Conservation (phyloP, 1,284 basidiomycete genomes). For the Earliella scabrosa region DNA sequence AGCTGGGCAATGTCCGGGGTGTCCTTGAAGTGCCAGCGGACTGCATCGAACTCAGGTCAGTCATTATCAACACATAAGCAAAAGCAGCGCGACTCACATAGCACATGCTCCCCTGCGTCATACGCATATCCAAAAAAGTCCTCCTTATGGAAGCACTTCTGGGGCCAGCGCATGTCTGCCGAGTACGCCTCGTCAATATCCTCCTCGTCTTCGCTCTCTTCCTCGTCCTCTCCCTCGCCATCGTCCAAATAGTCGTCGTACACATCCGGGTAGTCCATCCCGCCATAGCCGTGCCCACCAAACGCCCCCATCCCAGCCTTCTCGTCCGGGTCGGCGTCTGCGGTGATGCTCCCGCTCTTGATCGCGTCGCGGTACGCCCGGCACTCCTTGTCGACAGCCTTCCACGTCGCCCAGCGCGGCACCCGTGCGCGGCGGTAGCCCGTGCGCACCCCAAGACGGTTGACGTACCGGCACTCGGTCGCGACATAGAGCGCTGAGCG, state of each 20-base stretch:
- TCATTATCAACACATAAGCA: not conserved
- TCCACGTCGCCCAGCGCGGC: slow-evolving; percentile 23
- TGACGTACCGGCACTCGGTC: slow-evolving; percentile 37
- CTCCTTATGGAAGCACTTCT: slow-evolving; percentile 38
- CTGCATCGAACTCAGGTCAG: slow-evolving; percentile 11
- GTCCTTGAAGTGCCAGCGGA: slow-evolving; percentile 30
- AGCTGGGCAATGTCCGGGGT: slow-evolving; percentile 26
- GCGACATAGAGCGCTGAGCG: slow-evolving; percentile 37
- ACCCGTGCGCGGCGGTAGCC: slow-evolving; percentile 35
- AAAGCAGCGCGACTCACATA: slow-evolving; percentile 29
- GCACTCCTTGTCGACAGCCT: slow-evolving; percentile 16
- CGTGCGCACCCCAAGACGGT: slow-evolving; percentile 35
- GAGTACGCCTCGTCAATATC: slow-evolving; percentile 26
- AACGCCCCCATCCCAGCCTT: too few species aligned
- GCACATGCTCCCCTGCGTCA: slow-evolving; percentile 37
- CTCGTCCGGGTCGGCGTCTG: not conserved
- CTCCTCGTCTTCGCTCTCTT: slow-evolving; percentile 12
- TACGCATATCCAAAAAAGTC: slow-evolving; percentile 40
- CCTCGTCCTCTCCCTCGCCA: slow-evolving; percentile 1
- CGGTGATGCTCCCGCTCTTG: not conserved
- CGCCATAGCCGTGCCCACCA: slow-evolving; percentile 3
- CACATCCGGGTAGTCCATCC: slow-evolving; percentile 10
- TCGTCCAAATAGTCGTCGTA: slow-evolving; percentile 13
- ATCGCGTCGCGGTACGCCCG: slow-evolving; percentile 9
- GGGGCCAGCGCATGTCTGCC: slow-evolving; percentile 36